Evolutionary conservation across 129 eudicot genomes (phyloP).

Genomic region (Lactuca sativa): DNA sequence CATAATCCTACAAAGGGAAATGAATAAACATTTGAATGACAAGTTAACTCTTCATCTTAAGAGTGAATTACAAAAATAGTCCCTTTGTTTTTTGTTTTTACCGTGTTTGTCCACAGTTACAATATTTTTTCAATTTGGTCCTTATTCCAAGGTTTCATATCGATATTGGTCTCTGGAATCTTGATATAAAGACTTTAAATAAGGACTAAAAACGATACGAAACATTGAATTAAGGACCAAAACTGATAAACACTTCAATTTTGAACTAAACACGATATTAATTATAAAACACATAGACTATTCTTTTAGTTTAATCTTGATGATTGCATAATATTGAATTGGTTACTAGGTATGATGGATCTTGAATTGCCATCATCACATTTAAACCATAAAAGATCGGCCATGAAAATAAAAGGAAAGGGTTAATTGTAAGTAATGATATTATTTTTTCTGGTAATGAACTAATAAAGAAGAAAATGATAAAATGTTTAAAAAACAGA

Average conservation of each 20-base stretch:
- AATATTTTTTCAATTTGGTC: no score
- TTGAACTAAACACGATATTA: no score
- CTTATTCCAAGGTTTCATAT: no score
- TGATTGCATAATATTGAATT: constrained; percentile 10
- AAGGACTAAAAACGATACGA: no score
- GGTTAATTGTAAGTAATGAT: not conserved
- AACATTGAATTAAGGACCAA: no score
- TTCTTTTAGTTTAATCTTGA: no score
- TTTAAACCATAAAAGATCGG: constrained; percentile 87
- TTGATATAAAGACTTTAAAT: no score
- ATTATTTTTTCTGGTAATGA: not conserved
- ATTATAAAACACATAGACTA: not conserved
- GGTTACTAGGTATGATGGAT: constrained; percentile 88
- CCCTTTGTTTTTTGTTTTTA: no score
- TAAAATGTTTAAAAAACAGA: not conserved
- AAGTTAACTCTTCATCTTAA: not conserved
- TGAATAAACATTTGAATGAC: not conserved
- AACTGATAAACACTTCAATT: no score
- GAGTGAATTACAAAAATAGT: no score
- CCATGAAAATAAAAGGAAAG: constrained; percentile 14
- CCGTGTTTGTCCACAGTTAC: no score
- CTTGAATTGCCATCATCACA: constrained; percentile 93
- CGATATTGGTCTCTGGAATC: no score
- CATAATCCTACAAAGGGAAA: constrained; percentile 67
- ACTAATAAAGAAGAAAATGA: not conserved